Percentiles rank a stretch among this genome's conserved stretches.
Conservation (phyloP, 2,329 filamentous ascomycete species). For the Chrysosporium keratinophilum region DNA sequence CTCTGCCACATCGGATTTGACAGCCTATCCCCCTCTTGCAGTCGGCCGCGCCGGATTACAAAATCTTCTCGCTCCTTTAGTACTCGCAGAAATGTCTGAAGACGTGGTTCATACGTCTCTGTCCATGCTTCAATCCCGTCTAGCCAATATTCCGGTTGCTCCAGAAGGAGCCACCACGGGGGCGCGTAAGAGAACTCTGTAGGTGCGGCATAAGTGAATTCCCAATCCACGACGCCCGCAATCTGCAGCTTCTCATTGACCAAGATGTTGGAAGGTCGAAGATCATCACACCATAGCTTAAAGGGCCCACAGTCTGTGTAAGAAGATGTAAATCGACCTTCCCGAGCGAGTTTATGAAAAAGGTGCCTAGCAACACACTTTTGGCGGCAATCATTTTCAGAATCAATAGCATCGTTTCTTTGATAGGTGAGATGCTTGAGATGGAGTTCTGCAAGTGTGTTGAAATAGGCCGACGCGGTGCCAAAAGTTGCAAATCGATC, state of each 20-base stretch:
- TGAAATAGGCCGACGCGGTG: conserved; percentile 13
- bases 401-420: conserved; percentile 31
- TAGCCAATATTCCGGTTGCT: conserved; percentile 19
- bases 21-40: conserved; percentile 16
- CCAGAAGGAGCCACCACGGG: conserved; percentile 23
- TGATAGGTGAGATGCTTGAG: conserved; percentile 31
- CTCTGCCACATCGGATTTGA: conserved; percentile 17
- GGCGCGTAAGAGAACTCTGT: conserved; percentile 19
- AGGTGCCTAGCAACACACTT: conserved; percentile 38
- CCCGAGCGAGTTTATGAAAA: conserved; percentile 29
- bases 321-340: conserved; percentile 12
- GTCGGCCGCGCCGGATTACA: conserved; percentile 11
- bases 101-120: conserved; percentile 20
- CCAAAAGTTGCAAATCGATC: conserved; percentile 10
- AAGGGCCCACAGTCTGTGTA: conserved; percentile 18
- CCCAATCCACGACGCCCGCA: conserved; percentile 23
- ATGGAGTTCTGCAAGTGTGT: conserved; percentile 12
- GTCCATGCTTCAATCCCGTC: conserved; percentile 20
- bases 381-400: conserved; percentile 34
- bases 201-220: conserved; percentile 22
- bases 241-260: conserved; percentile 17
- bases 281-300: conserved; percentile 22
- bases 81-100: conserved; percentile 21
- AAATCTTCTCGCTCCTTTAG: conserved; percentile 19
- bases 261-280: conserved; percentile 23